A percentile compares a stretch with the other conserved stretches of the same genome.
These are phyloP conservation scores for Phialocephala sp. DNA, from an alignment of 2,329 filamentous ascomycete genomes.

Conservation along the genomic window DNA sequence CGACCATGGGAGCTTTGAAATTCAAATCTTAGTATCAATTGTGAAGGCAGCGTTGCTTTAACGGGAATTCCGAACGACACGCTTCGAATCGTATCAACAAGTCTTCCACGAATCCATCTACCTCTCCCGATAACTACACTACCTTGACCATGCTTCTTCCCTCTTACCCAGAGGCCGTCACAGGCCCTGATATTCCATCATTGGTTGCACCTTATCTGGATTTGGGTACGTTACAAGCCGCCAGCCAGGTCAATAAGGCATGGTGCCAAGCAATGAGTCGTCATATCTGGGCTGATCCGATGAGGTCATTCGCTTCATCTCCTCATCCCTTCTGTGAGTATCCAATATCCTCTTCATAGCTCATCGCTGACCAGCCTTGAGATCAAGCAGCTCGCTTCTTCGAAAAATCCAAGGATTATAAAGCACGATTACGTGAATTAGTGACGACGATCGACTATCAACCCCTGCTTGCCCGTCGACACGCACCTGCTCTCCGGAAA, in stretches of 20 bases:
- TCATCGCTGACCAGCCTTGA: neutral
- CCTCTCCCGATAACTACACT: neutral
- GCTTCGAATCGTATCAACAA: no score
- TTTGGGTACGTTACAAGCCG: slow-evolving; percentile 14
- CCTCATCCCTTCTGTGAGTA: slow-evolving; percentile 27
- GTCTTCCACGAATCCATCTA: neutral
- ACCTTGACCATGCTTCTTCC: slow-evolving; percentile 32
- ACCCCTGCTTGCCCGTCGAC: slow-evolving; percentile 13
- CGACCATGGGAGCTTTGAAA: neutral
- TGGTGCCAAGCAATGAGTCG: slow-evolving; percentile 25
- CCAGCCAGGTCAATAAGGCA: slow-evolving; percentile 28
- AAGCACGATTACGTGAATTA: slow-evolving; percentile 42
- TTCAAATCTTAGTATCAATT: neutral
- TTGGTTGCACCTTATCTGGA: slow-evolving; percentile 32
- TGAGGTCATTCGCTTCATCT: slow-evolving; percentile 22
- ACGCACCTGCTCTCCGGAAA: neutral
- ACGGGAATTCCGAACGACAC: neutral
- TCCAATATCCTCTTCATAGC: neutral
- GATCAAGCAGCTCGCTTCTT: slow-evolving; percentile 7
- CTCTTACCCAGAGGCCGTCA: slow-evolving; percentile 30
- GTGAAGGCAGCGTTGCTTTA: neutral
- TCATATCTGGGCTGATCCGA: slow-evolving; percentile 34
- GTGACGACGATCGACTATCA: slow-evolving; percentile 57
- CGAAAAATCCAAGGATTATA: neutral
- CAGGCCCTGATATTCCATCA: slow-evolving; percentile 10